Conservation (phyloP, 1,284 basidiomycete species). For the Tilletia horrida region DNA sequence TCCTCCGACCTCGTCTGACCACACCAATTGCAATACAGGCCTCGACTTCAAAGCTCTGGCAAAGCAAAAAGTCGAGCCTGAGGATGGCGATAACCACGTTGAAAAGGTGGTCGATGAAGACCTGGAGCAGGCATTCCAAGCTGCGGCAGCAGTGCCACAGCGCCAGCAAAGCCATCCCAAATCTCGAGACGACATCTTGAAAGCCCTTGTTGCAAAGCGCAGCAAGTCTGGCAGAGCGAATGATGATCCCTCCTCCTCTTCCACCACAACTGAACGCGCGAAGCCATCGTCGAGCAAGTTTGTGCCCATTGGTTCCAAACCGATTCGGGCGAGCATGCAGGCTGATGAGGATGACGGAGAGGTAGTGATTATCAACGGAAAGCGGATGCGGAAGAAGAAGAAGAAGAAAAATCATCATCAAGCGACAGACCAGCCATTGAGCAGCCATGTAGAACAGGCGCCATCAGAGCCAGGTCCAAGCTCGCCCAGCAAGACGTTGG, state of each 20-base stretch:
- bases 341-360: neutral
- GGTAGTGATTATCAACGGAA: neutral
- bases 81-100: neutral
- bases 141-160: neutral
- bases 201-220: neutral
- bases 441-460: too few species aligned
- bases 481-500: too few species aligned
- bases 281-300: neutral
- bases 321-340: neutral
- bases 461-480: too few species aligned
- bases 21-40: too few species aligned
- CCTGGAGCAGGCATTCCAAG: slow-evolving; percentile 14
- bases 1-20: too few species aligned
- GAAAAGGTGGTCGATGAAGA: neutral
- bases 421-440: too few species aligned
- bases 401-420: too few species aligned
- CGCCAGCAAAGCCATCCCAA: neutral
- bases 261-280: too few species aligned
- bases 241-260: too few species aligned
- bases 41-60: neutral
- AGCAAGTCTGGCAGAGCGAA: neutral
- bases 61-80: neutral
- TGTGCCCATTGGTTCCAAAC: slow-evolving; percentile 4
- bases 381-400: slow-evolving; percentile 14
- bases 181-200: slow-evolving; percentile 2